Base-by-base conservation (phyloP, 345 rosid genomes). In the Arabidopsis suecica region DNA sequence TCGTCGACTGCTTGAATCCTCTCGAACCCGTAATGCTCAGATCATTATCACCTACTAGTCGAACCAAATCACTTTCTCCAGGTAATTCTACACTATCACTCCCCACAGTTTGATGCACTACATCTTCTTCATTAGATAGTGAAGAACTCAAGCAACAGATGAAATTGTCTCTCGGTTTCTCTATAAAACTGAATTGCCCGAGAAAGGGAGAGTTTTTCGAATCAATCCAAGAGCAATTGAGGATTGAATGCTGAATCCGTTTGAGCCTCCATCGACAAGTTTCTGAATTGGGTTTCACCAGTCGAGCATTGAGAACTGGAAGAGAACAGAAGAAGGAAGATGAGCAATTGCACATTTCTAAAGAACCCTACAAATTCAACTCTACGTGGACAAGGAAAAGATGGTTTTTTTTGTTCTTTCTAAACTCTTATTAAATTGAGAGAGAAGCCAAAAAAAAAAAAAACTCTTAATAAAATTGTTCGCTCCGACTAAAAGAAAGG, bases 1-100 rank as follows among this genome's bases (percentile, higher is more conserved):
- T 82, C 65, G 81, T 68, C 83, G 77, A 33, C 75, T 85, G 87
- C 57, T 78, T 82, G 56, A 86, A 75, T 70, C 75, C 81, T 76
- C 81, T 75, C 50, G 72, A 65, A 60, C 45, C 75, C 54, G 54
- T 58, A 41, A 40, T 77, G 0, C 10, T 63, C 59, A 45, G 60
- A 53, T 62, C 56, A 1, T 56, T 68, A 2, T 22, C 65, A 44
- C 55, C 73, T 28, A 0, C 67, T 16, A 51, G 23, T 53, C 18
- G 65, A 61, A 73, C 71, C 80, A 67, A 75, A 55, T 71, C 85
- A 53, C 77, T 69, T 44, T 49, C 83, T 53, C 57, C 42, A 55
- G 28, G 41, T 2, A 30, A 48, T 14, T 57, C 40, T 74, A n/a
- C 33, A 6, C 36, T 54, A 51, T 44, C 78, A 8, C 5, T 59